A percentile compares a stretch with the other conserved stretches of the same genome.
Conservation (phyloP, 2,329 filamentous ascomycete species). For the Arthrobotrys iridis region DNA sequence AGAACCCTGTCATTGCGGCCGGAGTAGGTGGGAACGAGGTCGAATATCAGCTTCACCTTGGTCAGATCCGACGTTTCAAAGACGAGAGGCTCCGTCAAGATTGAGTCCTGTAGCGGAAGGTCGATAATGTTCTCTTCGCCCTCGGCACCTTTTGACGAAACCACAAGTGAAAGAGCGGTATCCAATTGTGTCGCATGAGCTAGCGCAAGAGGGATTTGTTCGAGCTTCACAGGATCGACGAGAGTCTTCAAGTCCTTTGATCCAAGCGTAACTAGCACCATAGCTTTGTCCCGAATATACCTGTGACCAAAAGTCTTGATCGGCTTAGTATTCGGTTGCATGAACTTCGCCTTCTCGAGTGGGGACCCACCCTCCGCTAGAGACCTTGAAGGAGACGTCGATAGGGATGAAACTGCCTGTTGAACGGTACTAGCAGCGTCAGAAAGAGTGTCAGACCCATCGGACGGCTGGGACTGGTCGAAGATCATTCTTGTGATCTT, state of each 20-base stretch:
- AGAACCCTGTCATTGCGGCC: slow-evolving; percentile 82
- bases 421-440: slow-evolving; percentile 56
- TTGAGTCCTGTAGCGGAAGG: slow-evolving; percentile 90
- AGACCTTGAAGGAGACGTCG: slow-evolving; percentile 44
- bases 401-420: slow-evolving; percentile 29
- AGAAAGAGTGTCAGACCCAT: slow-evolving; percentile 60
- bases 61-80: slow-evolving; percentile 81
- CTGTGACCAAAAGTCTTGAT: slow-evolving; percentile 96
- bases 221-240: slow-evolving; percentile 81
- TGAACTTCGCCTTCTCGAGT: slow-evolving; percentile 61
- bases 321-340: slow-evolving; percentile 72
- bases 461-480: slow-evolving; percentile 57
- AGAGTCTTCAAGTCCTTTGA: slow-evolving; percentile 93
- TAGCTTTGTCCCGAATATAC: slow-evolving; percentile 82
- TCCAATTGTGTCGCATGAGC: slow-evolving; percentile 94
- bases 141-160: slow-evolving; percentile 83
- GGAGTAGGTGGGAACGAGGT: slow-evolving; percentile 94
- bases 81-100: slow-evolving; percentile 89
- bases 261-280: slow-evolving; percentile 90
- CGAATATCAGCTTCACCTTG: slow-evolving; percentile 90
- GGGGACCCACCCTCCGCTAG: slow-evolving; percentile 59
- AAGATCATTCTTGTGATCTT: slow-evolving; percentile 70
- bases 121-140: slow-evolving; percentile 92
- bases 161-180: slow-evolving; percentile 88
- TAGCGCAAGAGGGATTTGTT: slow-evolving; percentile 84